Percentiles rank a stretch among this genome's conserved stretches.
Conservation (phyloP, 441 rosid genomes). For the Adansonia rubrostipa region DNA sequence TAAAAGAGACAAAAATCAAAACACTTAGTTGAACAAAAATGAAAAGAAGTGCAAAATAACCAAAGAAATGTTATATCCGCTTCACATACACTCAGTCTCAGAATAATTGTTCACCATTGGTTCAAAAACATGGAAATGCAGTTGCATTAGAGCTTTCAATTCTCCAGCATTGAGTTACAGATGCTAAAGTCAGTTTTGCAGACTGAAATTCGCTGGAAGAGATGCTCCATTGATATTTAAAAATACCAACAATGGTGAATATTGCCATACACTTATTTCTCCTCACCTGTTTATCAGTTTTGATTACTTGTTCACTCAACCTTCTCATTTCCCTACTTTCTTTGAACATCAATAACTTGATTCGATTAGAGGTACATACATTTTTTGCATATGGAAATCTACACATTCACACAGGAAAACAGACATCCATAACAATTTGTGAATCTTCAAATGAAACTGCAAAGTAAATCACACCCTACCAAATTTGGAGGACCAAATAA, state of each 20-base stretch:
- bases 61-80: background rate
- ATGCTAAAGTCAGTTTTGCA: background rate
- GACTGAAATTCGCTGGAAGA: background rate
- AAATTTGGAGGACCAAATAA: background rate
- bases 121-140: conserved; percentile 32
- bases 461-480: conserved; percentile 14
- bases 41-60: background rate
- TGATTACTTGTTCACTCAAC: background rate
- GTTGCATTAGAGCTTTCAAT: conserved; percentile 28
- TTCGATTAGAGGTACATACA: background rate
- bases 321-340: background rate
- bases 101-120: conserved; percentile 10
- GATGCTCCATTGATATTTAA: background rate
- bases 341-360: background rate
- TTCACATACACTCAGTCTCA: conserved; percentile 39
- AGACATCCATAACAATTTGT: background rate
- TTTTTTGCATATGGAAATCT: background rate
- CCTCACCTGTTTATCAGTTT: background rate
- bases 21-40: background rate
- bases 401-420: background rate
- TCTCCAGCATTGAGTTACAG: conserved; percentile 45
- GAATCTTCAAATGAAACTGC: background rate
- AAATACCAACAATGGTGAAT: background rate
- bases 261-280: background rate
- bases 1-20: background rate